Base-by-base conservation (phyloP, 1,139 yeast species). In the Zygoascus sp. region DNA sequence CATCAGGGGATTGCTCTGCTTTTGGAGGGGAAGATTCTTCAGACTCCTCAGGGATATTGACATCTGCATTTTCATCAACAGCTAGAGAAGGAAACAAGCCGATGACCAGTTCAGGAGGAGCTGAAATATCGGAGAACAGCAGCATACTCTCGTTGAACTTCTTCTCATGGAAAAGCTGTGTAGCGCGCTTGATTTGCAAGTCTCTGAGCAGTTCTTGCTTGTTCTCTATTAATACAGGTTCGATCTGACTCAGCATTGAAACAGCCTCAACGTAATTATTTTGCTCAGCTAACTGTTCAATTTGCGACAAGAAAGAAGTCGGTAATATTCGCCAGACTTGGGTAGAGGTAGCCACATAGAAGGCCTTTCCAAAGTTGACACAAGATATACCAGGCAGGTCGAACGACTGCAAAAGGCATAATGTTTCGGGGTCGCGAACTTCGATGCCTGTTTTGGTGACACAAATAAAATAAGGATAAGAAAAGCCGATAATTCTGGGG, bases 31-130 rank as follows among this genome's bases (percentile, higher is more conserved):
- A 8, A 21, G 45, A n/a, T 16, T 21, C 27, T 6, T 7, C 17
- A 11, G 25, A 8, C 11, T 30, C 36, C 10, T 20, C 19, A 9
- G 21, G 27, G 11, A 32, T 36, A 21, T 11, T 23, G 5, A 32
- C 16, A 10, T 32, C 43, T 11, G n/a, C 35, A 25, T 35, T 27
- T 42, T 23, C 45, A 40, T 5, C 41, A 55, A 9, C 72, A 58
- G 8, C 56, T 51, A 3, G 53, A 46, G 0, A 13, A 11, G 85
- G 83, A 46, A 73, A 71, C 20, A 76, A 62, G 2, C 60, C 51
- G 2, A 80, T 64, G 0, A 81, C 78, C 4, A 65, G 58, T 22
- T 72, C 67, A 0, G 87, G 87, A 1, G 81, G 74, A 0, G 86
- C 83, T 56, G 81, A 68, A 45, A 72, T 77, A 30, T 73, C 75